Evolutionary conservation across 2,329 filamentous ascomycete genomes (phyloP).

Genomic region (Daldinia sp.): DNA sequence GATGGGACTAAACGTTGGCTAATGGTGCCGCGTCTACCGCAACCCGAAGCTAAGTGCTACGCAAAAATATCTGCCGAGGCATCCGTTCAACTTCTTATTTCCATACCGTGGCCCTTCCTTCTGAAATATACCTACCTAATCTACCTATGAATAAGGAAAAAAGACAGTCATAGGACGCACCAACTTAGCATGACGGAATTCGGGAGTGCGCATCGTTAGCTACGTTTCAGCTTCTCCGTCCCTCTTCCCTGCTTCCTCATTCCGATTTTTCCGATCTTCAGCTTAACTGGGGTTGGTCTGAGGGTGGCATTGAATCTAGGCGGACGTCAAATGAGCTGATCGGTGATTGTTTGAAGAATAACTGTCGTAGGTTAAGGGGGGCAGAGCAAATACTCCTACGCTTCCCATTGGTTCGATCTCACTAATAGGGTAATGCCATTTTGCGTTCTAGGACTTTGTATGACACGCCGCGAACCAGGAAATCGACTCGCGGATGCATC

Average conservation of each 20-base stretch:
- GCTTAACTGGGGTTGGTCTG: conserved; percentile 19
- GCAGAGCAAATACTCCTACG: conserved; percentile 18
- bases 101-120: neutral
- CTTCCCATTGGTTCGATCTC: conserved; percentile 40
- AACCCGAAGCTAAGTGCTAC: neutral
- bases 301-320: conserved; percentile 18
- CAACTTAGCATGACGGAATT: conserved; percentile 7
- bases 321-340: conserved; percentile 37
- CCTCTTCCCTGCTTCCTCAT: neutral
- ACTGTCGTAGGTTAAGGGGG: conserved; percentile 17
- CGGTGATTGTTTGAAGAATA: conserved; percentile 21
- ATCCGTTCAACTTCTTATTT: conserved; percentile 19
- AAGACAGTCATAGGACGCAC: conserved; percentile 7
- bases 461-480: conserved; percentile 6
- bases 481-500: neutral
- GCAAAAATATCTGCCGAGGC: conserved; percentile 21
- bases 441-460: conserved; percentile 12
- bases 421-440: conserved; percentile 25
- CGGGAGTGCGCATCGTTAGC: conserved; percentile 16
- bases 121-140: neutral
- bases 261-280: conserved; percentile 21
- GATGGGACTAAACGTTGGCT: neutral
- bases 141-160: conserved; percentile 8
- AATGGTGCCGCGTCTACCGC: conserved; percentile 32
- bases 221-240: conserved; percentile 30